phyloP scores from a whole-genome alignment of 129 eudicot genomes.

The Kitagawia praeruptora region DNA sequence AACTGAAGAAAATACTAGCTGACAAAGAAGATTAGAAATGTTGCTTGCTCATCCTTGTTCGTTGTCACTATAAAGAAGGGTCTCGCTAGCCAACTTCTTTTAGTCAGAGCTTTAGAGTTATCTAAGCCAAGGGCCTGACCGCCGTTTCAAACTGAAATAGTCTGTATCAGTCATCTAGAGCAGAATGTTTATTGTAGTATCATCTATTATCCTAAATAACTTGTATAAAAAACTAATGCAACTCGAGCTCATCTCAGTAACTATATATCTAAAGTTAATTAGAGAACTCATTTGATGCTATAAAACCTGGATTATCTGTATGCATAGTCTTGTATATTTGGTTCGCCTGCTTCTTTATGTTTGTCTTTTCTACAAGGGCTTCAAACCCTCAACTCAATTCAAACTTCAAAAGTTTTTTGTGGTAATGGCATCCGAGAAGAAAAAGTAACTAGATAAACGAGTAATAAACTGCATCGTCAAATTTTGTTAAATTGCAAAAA shows the following conservation, averaged over 20 bases:
- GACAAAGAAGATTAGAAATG: constrained; percentile 37
- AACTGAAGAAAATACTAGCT: constrained; percentile 61
- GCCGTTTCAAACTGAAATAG: background rate
- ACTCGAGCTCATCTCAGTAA: background rate
- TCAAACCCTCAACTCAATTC: too few species aligned
- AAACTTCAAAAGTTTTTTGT: too few species aligned
- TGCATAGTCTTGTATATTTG: too few species aligned
- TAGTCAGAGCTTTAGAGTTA: background rate
- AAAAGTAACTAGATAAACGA: too few species aligned
- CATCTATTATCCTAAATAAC: background rate
- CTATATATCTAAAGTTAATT: background rate
- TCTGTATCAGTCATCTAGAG: background rate
- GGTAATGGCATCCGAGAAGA: too few species aligned
- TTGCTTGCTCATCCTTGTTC: background rate
- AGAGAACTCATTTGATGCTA: background rate
- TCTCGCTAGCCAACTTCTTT: background rate
- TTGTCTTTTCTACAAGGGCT: too few species aligned
- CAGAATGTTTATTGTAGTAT: background rate
- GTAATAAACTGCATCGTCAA: too few species aligned
- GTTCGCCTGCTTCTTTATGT: too few species aligned
- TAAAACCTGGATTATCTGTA: too few species aligned
- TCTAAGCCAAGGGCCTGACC: background rate
- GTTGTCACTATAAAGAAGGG: background rate
- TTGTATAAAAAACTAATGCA: background rate
- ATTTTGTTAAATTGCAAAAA: too few species aligned